Percentiles rank a stretch among this genome's conserved stretches.
Evolutionary conservation across 805 yeast species (phyloP).

Genomic region (Candida tallmaniae): DNA sequence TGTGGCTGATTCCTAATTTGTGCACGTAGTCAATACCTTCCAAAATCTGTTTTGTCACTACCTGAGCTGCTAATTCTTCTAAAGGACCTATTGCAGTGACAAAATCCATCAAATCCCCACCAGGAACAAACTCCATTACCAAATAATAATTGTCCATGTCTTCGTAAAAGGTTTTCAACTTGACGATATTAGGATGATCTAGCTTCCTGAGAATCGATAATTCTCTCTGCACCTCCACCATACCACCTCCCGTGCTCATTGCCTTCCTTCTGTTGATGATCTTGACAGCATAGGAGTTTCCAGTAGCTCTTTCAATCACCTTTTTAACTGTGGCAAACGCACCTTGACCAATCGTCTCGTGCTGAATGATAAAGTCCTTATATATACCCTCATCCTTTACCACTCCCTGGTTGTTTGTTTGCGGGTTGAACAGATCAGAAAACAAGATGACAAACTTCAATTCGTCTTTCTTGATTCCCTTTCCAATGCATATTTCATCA

Average conservation of each 20-base stretch:
- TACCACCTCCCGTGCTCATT: constrained; percentile 55
- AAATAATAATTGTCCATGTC: constrained; percentile 76
- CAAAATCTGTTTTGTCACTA: constrained; percentile 77
- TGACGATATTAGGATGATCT: constrained; percentile 82
- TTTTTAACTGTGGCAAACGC: constrained; percentile 95
- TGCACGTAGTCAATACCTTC: constrained; percentile 87
- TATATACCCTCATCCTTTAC: constrained; percentile 51
- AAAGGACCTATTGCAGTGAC: constrained; percentile 89
- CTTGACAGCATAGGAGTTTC: constrained; percentile 85
- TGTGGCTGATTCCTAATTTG: constrained; percentile 84
- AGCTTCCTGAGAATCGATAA: constrained; percentile 72
- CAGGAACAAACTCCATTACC: constrained; percentile 94
- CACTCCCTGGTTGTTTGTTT: constrained; percentile 20
- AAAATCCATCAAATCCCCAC: constrained; percentile 97
- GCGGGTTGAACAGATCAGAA: constrained; percentile 37
- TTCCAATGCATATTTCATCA: constrained; percentile 87
- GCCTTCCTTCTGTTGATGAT: constrained; percentile 77
- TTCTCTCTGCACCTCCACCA: constrained; percentile 83
- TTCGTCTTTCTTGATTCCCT: constrained; percentile 74
- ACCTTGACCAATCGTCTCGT: constrained; percentile 93
- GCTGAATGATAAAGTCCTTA: constrained; percentile 69
- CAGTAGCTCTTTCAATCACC: constrained; percentile 81
- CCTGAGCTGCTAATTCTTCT: constrained; percentile 86
- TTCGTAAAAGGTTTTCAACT: constrained; percentile 78
- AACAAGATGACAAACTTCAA: constrained; percentile 49